Percentiles rank a stretch among this genome's conserved stretches.
Evolutionary conservation across 1,284 basidiomycete species (phyloP).

Genomic region (Ceratorhiza oryzae-sativae): DNA sequence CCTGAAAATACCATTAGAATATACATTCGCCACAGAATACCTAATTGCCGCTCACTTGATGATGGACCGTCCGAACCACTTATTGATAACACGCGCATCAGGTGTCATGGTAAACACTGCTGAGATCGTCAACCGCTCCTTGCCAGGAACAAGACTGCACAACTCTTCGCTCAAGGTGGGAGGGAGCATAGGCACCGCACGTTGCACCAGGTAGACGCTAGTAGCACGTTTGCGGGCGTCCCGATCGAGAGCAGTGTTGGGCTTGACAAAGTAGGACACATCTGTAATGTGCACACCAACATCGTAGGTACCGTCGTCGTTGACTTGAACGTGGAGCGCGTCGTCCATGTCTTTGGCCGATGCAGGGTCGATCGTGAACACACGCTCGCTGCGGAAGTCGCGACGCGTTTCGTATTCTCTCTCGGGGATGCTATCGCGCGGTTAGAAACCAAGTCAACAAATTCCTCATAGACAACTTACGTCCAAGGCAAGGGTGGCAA

Average conservation of each 20-base stretch:
- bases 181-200: slow-evolving; percentile 95
- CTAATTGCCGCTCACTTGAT: slow-evolving; percentile 69
- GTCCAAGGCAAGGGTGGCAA: slow-evolving; percentile 93
- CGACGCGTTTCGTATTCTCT: slow-evolving; percentile 86
- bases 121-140: slow-evolving; percentile 90
- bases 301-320: slow-evolving; percentile 90
- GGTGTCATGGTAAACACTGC: slow-evolving; percentile 85
- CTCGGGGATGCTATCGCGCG: slow-evolving; percentile 76
- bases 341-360: slow-evolving; percentile 94
- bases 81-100: slow-evolving; percentile 82
- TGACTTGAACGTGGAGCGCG: slow-evolving; percentile 85
- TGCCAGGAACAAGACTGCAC: slow-evolving; percentile 87
- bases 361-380: slow-evolving; percentile 94
- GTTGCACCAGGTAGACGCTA: slow-evolving; percentile 94
- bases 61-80: slow-evolving; percentile 92
- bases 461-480: slow-evolving; percentile 59
- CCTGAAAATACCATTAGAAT: slow-evolving; percentile 52
- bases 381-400: slow-evolving; percentile 83
- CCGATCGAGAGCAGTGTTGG: slow-evolving; percentile 94
- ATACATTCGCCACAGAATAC: neutral
- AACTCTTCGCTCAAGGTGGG: slow-evolving; percentile 89
- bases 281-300: slow-evolving; percentile 96
- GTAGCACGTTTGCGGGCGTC: slow-evolving; percentile 98
- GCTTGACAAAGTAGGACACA: slow-evolving; percentile 95
- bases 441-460: neutral